A percentile compares a stretch with the other conserved stretches of the same genome.
These are phyloP conservation scores for Chionographis japonica DNA, from an alignment of 106 monocot species.

Conservation along the genomic window DNA sequence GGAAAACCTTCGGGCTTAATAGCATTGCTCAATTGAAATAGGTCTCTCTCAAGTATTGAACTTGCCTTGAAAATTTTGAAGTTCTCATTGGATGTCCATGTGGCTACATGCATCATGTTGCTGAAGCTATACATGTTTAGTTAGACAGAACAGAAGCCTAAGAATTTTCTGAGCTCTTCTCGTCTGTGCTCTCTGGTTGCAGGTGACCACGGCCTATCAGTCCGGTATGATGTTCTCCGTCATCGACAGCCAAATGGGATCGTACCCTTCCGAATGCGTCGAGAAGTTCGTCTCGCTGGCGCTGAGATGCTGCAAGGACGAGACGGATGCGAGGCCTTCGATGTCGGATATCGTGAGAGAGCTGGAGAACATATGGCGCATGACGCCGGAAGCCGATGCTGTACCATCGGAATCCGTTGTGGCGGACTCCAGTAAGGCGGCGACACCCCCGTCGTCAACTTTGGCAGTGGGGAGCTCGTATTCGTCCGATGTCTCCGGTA, in stretches of 20 bases:
- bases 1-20: too few relatives aligned
- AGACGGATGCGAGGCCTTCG: conserved; percentile 80
- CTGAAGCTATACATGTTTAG: too few relatives aligned
- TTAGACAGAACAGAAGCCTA: too few relatives aligned
- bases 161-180: too few relatives aligned
- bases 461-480: conserved; percentile 11
- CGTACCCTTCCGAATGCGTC: conserved; percentile 71
- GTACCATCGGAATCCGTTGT: conserved; percentile 22
- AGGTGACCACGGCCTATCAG: conserved; percentile 59
- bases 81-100: too few relatives aligned
- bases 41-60: too few relatives aligned
- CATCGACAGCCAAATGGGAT: conserved; percentile 71
- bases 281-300: conserved; percentile 68
- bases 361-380: conserved; percentile 62
- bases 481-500: conserved; percentile 58
- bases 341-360: conserved; percentile 87
- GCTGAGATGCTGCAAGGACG: conserved; percentile 78
- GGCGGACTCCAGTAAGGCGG: conserved; percentile 7
- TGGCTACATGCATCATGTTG: too few relatives aligned
- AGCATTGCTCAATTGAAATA: too few relatives aligned
- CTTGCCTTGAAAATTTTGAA: too few relatives aligned
- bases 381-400: conserved; percentile 48
- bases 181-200: conserved; percentile 2
- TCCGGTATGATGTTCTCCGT: conserved; percentile 61
- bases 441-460: conserved; percentile 32